Base-by-base conservation (phyloP, 805 yeast species). In the Pichia phayaonensis region DNA sequence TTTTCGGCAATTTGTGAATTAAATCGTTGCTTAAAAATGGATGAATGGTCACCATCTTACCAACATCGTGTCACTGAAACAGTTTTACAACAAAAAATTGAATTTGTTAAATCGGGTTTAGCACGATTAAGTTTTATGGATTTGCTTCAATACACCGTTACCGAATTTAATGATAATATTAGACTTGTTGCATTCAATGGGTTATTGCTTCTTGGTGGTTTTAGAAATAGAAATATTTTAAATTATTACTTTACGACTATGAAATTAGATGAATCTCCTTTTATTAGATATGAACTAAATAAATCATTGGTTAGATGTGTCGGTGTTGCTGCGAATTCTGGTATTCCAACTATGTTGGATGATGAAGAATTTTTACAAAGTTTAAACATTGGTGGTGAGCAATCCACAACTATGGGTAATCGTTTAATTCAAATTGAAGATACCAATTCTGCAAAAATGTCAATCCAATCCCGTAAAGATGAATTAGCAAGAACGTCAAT, bases 41-140 rank as follows among this genome's bases (percentile, higher is more conserved):
- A 92, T 60, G 81, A 78, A 42, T 89, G 95, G 95, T 73, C 84
- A 8, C 92, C 97, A 1, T 83, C 96, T 0, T 80, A 77, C 54
- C 83, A 80, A 47, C 63, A 75, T 51, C 54, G 74, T 38, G 70
- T 86, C 40, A 74, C 90, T 18, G 66, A 72, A 26, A 69, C 79
- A 6, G 79, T 90, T 27, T 57, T 90, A 22, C 65, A 68, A 40
- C 83, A 79, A 55, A 86, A 84, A 55, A 73, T 86, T 41, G 65
- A 71, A 38, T 67, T 94, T 41, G 81, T 84, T 0, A 64, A 75
- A 13, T 69, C 70, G 20, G 88, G 89, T 0, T 65, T 81, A 11
- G 70, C 77, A 22, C 67, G 71, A 6, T 62, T 84, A 12, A 62
- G 79, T 22, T 72, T 81, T 54, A 76, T 78, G 55, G 83, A 83